Conservation (phyloP, 345 rosid genomes). For the Mallotus nudiflorus region DNA sequence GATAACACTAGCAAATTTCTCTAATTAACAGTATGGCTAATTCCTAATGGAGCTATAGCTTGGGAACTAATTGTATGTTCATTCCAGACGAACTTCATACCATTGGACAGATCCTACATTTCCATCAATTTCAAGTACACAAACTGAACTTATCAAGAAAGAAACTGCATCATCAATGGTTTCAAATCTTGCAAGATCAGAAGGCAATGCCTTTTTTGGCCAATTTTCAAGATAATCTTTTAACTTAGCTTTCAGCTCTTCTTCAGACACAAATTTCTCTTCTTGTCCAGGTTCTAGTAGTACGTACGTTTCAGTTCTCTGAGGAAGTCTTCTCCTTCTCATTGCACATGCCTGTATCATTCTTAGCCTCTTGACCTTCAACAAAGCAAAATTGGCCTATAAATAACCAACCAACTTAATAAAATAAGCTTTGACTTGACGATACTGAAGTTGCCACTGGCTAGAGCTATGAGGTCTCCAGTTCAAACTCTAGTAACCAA, state of each 20-base stretch:
- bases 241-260: conserved; percentile 65
- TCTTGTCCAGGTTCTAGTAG: conserved; percentile 78
- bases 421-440: too few species aligned
- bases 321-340: conserved; percentile 60
- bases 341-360: conserved; percentile 39
- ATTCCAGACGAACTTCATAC: conserved; percentile 81
- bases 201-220: conserved; percentile 66
- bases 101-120: conserved; percentile 81
- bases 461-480: too few species aligned
- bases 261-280: conserved; percentile 71
- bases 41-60: too few species aligned
- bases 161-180: conserved; percentile 68
- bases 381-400: too few species aligned
- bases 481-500: too few species aligned
- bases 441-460: too few species aligned
- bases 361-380: conserved; percentile 1
- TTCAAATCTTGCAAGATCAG: conserved; percentile 69
- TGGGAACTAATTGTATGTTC: conserved; percentile 1
- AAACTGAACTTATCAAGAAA: conserved; percentile 61
- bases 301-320: conserved; percentile 67
- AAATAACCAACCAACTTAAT: too few species aligned
- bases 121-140: conserved; percentile 82
- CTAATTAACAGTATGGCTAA: neutral
- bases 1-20: too few species aligned
- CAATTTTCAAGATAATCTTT: conserved; percentile 72